These are phyloP conservation scores for Yamadazyma spencermartinsiae DNA, from an alignment of 1,139 yeast species.

Conservation along the genomic window DNA sequence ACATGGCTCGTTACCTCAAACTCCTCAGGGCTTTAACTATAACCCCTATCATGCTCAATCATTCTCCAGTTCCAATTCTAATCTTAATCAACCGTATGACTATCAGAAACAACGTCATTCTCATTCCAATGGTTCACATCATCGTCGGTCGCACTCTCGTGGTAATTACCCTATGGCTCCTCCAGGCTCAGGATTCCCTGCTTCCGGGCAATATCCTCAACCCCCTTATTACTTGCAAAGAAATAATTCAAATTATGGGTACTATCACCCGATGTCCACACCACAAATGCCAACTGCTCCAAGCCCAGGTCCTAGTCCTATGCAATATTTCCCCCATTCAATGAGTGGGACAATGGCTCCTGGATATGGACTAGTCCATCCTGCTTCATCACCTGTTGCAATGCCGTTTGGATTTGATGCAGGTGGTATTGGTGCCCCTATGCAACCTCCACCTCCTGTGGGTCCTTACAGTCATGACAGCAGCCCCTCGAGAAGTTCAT, in stretches of 20 bases:
- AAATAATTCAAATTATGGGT: constrained; percentile 12
- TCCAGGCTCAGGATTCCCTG: background rate
- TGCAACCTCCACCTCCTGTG: constrained; percentile 10
- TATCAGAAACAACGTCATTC: constrained; percentile 5
- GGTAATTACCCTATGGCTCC: background rate
- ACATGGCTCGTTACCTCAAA: constrained; percentile 11
- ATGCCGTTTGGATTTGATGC: constrained; percentile 8
- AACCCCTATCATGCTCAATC: constrained; percentile 1
- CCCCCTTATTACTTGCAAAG: constrained; percentile 10
- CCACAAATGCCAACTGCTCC: constrained; percentile 8
- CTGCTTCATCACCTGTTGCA: constrained; percentile 4
- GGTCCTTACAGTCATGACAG: constrained; percentile 10
- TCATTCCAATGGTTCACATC: constrained; percentile 3
- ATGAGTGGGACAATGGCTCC: background rate
- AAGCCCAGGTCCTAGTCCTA: constrained; percentile 5
- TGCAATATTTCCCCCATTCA: constrained; percentile 8
- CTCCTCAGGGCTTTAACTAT: constrained; percentile 10
- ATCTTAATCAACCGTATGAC: constrained; percentile 4
- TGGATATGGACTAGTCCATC: constrained; percentile 1
- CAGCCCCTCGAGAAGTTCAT: constrained; percentile 21
- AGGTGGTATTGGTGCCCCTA: constrained; percentile 7
- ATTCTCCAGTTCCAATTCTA: constrained; percentile 8
- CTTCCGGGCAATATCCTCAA: constrained; percentile 4
- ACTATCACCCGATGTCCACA: constrained; percentile 8
- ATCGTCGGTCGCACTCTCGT: background rate